phyloP scores from a whole-genome alignment of 768 basidiomycete genomes.

The Suillus subluteus region DNA sequence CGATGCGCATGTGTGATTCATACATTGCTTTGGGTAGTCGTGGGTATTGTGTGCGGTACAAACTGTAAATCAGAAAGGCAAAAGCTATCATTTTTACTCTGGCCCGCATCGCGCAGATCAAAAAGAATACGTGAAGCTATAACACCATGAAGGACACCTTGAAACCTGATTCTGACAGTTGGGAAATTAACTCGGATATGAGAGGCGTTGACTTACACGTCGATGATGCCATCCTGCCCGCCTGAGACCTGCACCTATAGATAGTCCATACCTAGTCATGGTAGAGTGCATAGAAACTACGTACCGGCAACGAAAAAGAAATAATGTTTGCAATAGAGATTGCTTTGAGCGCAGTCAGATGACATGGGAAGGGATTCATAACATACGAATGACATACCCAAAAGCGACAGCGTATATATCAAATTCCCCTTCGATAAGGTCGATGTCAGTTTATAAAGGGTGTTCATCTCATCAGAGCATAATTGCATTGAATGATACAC shows the following conservation, averaged over 20 bases:
- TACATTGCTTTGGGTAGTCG: too few relatives aligned
- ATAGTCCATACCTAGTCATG: not conserved
- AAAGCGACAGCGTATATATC: conserved; percentile 13
- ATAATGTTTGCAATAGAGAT: conserved; percentile 12
- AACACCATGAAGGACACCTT: too few relatives aligned
- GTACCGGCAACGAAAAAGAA: conserved; percentile 14
- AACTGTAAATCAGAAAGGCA: too few relatives aligned
- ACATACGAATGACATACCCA: conserved; percentile 7
- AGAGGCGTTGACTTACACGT: conserved; percentile 10
- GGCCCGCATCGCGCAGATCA: too few relatives aligned
- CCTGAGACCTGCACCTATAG: conserved; percentile 1
- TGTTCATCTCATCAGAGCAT: not conserved
- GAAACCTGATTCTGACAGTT: too few relatives aligned
- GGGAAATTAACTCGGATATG: not conserved
- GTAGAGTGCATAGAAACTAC: not conserved
- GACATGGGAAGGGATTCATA: not conserved
- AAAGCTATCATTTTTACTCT: too few relatives aligned
- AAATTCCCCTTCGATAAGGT: conserved; percentile 13
- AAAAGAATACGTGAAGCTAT: too few relatives aligned
- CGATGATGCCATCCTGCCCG: conserved; percentile 12
- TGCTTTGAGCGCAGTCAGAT: conserved; percentile 1
- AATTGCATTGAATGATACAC: not conserved
- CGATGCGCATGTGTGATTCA: too few relatives aligned
- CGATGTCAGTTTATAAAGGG: not conserved
- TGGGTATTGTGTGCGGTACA: too few relatives aligned